Conservation (phyloP, 2,329 filamentous ascomycete genomes). For the Zasmidium citrigriseum region DNA sequence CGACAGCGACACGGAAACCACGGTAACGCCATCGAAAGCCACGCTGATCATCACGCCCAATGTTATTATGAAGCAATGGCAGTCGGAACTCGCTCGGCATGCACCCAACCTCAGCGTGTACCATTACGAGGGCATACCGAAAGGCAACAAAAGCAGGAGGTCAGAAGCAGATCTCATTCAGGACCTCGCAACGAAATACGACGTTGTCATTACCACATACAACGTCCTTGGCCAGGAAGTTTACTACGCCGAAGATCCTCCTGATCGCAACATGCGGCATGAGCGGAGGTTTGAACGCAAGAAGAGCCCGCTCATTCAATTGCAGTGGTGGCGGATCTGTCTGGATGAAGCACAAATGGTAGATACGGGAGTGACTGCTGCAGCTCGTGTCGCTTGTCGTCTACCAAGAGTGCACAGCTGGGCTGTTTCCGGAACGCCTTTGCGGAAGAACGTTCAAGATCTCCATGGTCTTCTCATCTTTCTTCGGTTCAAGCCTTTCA, state of each 20-base stretch:
- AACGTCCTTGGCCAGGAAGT: slow-evolving; percentile 76
- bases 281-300: slow-evolving; percentile 52
- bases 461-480: slow-evolving; percentile 81
- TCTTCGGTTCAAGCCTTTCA: slow-evolving; percentile 75
- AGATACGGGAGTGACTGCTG: slow-evolving; percentile 81
- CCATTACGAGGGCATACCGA: slow-evolving; percentile 56
- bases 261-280: slow-evolving; percentile 67
- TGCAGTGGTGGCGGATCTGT: slow-evolving; percentile 84
- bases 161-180: slow-evolving; percentile 44
- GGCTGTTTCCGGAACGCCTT: slow-evolving; percentile 88
- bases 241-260: slow-evolving; percentile 70
- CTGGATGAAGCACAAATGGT: slow-evolving; percentile 85
- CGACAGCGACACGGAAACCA: slow-evolving; percentile 44
- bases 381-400: slow-evolving; percentile 74
- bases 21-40: slow-evolving; percentile 54
- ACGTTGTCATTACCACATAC: slow-evolving; percentile 65
- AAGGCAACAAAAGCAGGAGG: slow-evolving; percentile 33
- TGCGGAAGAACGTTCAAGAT: slow-evolving; percentile 77
- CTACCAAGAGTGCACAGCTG: slow-evolving; percentile 86
- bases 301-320: slow-evolving; percentile 76
- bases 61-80: slow-evolving; percentile 65
- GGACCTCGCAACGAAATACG: slow-evolving; percentile 48
- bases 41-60: slow-evolving; percentile 65
- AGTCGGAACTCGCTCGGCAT: slow-evolving; percentile 59
- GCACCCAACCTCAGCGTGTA: slow-evolving; percentile 58